Evolutionary conservation across 495 filamentous ascomycete species (phyloP).

Genomic region (Penicillium pulvis): DNA sequence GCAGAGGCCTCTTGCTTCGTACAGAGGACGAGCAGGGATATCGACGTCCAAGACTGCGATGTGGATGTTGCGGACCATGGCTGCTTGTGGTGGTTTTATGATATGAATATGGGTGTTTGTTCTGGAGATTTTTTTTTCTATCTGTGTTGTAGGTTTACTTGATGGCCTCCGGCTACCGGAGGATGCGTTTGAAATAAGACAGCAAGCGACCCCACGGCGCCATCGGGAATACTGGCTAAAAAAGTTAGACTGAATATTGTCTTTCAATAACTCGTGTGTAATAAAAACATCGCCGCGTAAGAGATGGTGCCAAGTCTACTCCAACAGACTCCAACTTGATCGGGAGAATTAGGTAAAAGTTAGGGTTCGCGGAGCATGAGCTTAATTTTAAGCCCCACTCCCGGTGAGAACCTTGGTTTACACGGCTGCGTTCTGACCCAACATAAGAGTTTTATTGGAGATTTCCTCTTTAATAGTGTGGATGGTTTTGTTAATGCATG

Average conservation of each 20-base stretch:
- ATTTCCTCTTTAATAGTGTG: neutral
- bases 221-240: conserved; percentile 20
- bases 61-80: conserved; percentile 31
- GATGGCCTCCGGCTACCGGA: neutral
- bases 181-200: conserved; percentile 3
- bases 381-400: conserved; percentile 27
- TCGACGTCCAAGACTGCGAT: conserved; percentile 40
- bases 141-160: neutral
- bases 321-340: conserved; percentile 23
- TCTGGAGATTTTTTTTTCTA: neutral
- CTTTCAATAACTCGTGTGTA: conserved; percentile 11
- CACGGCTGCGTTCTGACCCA: neutral
- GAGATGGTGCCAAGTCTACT: conserved; percentile 16
- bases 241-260: conserved; percentile 6
- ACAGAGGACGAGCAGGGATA: conserved; percentile 33
- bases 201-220: conserved; percentile 5
- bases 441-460: neutral
- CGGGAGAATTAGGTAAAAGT: conserved; percentile 29
- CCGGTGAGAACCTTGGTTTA: neutral
- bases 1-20: conserved; percentile 36
- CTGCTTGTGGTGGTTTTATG: neutral
- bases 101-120: neutral
- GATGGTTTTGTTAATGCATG: neutral
- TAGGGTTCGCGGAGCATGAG: conserved; percentile 18
- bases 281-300: conserved; percentile 21